These are phyloP conservation scores for Trichoderma oligosporum DNA, from an alignment of 2,329 filamentous ascomycete species.

Conservation along the genomic window DNA sequence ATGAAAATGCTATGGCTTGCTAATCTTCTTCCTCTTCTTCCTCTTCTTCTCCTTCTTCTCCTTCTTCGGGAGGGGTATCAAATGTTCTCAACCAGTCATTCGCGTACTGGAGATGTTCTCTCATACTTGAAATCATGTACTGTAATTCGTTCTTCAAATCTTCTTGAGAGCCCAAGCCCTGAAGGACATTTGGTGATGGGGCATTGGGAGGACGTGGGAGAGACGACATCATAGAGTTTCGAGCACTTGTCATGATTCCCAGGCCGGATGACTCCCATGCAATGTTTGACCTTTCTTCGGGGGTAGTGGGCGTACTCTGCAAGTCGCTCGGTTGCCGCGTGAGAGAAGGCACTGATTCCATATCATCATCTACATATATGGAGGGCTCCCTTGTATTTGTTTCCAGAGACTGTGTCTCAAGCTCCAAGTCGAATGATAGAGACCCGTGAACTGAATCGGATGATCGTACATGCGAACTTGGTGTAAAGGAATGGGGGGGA, in stretches of 20 bases:
- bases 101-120: slow-evolving; percentile 19
- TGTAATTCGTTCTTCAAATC: slow-evolving; percentile 17
- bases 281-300: slow-evolving; percentile 15
- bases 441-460: slow-evolving; percentile 20
- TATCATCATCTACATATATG: slow-evolving; percentile 16
- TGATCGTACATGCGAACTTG: slow-evolving; percentile 29
- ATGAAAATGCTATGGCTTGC: slow-evolving; percentile 1
- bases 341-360: slow-evolving; percentile 15
- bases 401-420: slow-evolving; percentile 15
- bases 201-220: slow-evolving; percentile 12
- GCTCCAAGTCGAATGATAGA: slow-evolving; percentile 20
- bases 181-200: slow-evolving; percentile 11
- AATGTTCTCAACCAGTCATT: slow-evolving; percentile 18
- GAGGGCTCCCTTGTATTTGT: slow-evolving; percentile 12
- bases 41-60: neutral
- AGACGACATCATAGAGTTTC: slow-evolving; percentile 2
- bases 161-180: slow-evolving; percentile 14
- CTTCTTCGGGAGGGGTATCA: slow-evolving; percentile 1
- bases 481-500: slow-evolving; percentile 28
- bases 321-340: slow-evolving; percentile 9
- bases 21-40: slow-evolving; percentile 1
- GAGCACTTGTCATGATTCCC: slow-evolving; percentile 12
- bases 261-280: slow-evolving; percentile 15
- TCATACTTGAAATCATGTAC: slow-evolving; percentile 17
- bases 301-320: slow-evolving; percentile 18